Evolutionary conservation across 2,329 filamentous ascomycete species (phyloP), one percentile per base, ranked within the genome.

Genomic region (Aureobasidium pullulans): DNA sequence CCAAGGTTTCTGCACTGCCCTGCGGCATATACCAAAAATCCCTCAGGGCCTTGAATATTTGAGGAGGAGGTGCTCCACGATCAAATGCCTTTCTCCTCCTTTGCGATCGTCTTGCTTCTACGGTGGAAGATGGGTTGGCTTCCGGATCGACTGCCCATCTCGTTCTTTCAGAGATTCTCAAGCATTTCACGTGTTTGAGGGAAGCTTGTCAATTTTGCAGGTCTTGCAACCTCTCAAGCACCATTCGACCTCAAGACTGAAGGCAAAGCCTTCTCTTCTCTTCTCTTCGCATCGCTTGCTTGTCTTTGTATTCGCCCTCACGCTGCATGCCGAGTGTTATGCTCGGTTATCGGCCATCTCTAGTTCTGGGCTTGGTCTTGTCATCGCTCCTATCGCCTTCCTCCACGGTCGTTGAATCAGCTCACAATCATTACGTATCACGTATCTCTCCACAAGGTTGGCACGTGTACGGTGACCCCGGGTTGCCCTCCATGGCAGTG

Each of bases 11-110:
- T 57, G 54, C 54, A 57, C 54, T 43, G 54, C 54, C 43, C 32
- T 48, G 54, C 43, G 52, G 52, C 40, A 57, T 48, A 43, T 57
- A 43, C 10, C 52, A 29, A 44, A 56, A 56, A 46, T 56, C 29
- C 31, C 52, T 29, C 52, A 56, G 34, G 32, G 31, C 40, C 28
- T 31, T 56, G 31, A 4, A 46, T 46, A 56, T 37, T 44, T 44
- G 40, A 56, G 19, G 32, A 46, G 16, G 52, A 44, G 11, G 13
- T 46, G 5, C 37, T 16, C 39, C 52, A 13, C 52, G n/a, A 28
- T 40, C 29, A 29, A 16, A 42, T 10, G 8, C 10, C 9, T 43
- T 54, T 19, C 37, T 19, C 15, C 15, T n/a, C 10, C 34, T 34
- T n/a, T 54, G 50, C 50, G n/a, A 34, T 34, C 15, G 32, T 23